Evolutionary conservation across 371 early-diverging fungal genomes (phyloP), one percentile per base, ranked within the genome.

Genomic region (Mucor piriformis): DNA sequence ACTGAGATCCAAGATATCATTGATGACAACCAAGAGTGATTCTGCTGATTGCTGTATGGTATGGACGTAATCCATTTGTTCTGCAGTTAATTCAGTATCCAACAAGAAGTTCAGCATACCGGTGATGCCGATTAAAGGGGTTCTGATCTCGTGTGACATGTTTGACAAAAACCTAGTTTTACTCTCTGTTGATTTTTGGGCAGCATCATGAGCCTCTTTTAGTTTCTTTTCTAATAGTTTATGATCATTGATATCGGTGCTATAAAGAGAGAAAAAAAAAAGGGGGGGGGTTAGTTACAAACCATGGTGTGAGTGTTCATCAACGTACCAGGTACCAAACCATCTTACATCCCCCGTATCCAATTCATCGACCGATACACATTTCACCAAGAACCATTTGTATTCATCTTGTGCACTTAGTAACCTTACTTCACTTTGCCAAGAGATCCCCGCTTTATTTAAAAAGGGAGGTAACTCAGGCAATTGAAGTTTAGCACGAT

Each of bases 101-200:
- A 87, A 69, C 57, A 87, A 63, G 53, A 87, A 85, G 56, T 81
- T 84, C 33, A 85, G 73, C 84, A 84, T 84, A 18, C 88, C 88
- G 0, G 86, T 84, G 48, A 87, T 85, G 13, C 86, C 88, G 40
- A 84, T 85, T 59, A 85, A 64, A 1, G 88, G 88, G 0, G 88
- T 87, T 3, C 88, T 79, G 25, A 87, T 85, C 62, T 87, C 87
- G 59, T 87, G 87, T 1, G 88, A 85, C 88, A 85, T 87, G 38
- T 87, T 85, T 50, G 85, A 85, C 44, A 87, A 57, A 58, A 87
- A 85, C 2, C 84, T 78, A 6, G 88, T 87, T 55, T 87, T 87
- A 73, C 87, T 87, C 66, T 87, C 87, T 3, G 85, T 87, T 3
- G 85, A 85, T 58, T 80, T 83, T 63, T 84, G 84, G 8, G 87